Evolutionary conservation across 805 yeast species (phyloP).

Genomic region (Cyberlindnera suaveolens): DNA sequence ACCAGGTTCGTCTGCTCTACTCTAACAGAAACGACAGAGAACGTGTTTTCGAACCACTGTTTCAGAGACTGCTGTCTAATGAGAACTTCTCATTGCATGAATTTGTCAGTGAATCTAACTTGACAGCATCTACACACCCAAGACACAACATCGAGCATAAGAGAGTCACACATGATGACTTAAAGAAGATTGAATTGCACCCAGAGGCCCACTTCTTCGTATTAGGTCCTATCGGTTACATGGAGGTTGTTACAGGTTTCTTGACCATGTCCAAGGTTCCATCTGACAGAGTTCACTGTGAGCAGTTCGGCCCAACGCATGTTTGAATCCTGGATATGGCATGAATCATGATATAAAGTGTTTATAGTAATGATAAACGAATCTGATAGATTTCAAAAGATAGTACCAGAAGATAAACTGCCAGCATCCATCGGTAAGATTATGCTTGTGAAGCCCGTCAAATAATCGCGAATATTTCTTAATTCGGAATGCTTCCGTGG

Average conservation of each 20-base stretch:
- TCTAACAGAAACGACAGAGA: constrained; percentile 9
- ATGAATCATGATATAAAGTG: no score
- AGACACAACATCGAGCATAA: not conserved
- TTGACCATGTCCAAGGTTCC: constrained; percentile 9
- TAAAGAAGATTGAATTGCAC: not conserved
- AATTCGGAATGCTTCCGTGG: no score
- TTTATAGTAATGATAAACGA: no score
- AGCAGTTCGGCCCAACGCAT: constrained; percentile 21
- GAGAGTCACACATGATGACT: constrained; percentile 5
- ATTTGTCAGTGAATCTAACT: constrained; percentile 6
- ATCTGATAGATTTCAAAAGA: no score
- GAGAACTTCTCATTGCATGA: constrained; percentile 9
- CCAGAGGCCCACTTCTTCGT: constrained; percentile 12
- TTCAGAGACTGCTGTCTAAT: constrained; percentile 7
- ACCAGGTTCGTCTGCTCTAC: constrained; percentile 9
- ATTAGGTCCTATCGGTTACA: constrained; percentile 21
- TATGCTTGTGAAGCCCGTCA: no score
- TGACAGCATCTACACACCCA: not conserved
- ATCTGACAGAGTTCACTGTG: constrained; percentile 13
- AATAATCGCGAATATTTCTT: no score
- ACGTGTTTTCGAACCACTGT: constrained; percentile 14
- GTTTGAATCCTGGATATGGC: constrained; percentile 4
- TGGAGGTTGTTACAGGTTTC: constrained; percentile 5
- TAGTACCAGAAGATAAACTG: no score
- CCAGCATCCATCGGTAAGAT: no score